Evolutionary conservation across 176 grass and related monocot genomes (phyloP), one percentile per base, ranked within the genome.

Genomic region (Elaeis guineensis): DNA sequence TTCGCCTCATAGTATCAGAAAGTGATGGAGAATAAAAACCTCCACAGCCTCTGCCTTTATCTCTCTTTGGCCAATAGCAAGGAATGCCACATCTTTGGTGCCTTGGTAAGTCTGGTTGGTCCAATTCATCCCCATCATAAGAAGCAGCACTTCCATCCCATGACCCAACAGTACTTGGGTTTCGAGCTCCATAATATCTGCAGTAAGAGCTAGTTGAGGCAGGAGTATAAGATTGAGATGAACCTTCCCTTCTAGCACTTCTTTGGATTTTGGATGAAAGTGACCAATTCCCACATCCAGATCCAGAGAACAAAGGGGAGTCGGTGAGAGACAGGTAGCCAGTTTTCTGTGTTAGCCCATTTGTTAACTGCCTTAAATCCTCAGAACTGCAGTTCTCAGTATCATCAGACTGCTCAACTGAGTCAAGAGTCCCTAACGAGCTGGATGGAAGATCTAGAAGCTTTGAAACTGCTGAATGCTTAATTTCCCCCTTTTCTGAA

Each of bases 151-250:
- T 89, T 75, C 66, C 86, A 72, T 85, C 86, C 74, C 74, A 87
- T 55, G 84, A 80, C 79, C 69, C 76, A 77, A 83, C 48, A 61
- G 55, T 76, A 4, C 64, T 70, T 1, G 21, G 25, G 19, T 82
- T 87, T 17, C 19, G 69, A 59, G 63, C 69, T n/a, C 82, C 63
- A 62, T 67, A 44, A 44, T 44, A 69, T 32, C 55, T 79, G 50
- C 83, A 89, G 85, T 86, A 95, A 50, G 90, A 86, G 67, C 82
- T 86, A 55, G 85, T 78, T 50, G 90, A 95, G 56, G 76, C 63
- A 80, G 90, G 90, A 44, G 85, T 89, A 70, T 82, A 89, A 70
- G 90, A 95, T 69, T 87, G 75, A 62, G 90, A 86, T 54, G 85
- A 89, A 16, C 63, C 79, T 23, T 95, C 85, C 67, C 61, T 83